phyloP scores from a whole-genome alignment of 768 basidiomycete genomes.

The Grammothele lineata region DNA sequence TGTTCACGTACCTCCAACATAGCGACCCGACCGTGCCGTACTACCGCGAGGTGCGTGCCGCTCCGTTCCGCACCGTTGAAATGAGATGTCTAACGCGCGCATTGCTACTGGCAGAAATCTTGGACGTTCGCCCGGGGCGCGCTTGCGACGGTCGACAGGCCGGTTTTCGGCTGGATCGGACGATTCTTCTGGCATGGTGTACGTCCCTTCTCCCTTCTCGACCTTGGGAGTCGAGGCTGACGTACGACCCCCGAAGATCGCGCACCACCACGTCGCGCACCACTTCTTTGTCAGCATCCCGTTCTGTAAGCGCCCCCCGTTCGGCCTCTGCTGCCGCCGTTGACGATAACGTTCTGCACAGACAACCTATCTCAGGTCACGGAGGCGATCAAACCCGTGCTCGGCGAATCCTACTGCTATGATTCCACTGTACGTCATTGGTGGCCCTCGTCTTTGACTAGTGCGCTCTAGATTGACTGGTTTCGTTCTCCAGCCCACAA shows the following conservation, averaged over 20 bases:
- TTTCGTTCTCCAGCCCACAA: slow-evolving; percentile 10
- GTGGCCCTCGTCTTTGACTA: neutral
- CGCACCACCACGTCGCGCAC: slow-evolving; percentile 29
- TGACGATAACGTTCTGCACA: neutral
- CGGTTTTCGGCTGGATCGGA: slow-evolving; percentile 30
- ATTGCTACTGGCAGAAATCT: slow-evolving; percentile 11
- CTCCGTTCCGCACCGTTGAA: neutral
- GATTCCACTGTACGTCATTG: slow-evolving; percentile 20
- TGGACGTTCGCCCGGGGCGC: slow-evolving; percentile 27
- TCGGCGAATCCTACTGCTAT: slow-evolving; percentile 28
- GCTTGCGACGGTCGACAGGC: slow-evolving; percentile 28
- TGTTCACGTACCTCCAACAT: slow-evolving; percentile 25
- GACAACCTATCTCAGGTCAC: slow-evolving; percentile 28
- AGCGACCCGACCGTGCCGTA: slow-evolving; percentile 24
- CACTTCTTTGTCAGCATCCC: slow-evolving; percentile 27
- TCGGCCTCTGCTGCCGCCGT: neutral
- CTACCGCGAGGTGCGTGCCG: slow-evolving; percentile 14
- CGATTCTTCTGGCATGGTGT: slow-evolving; percentile 29
- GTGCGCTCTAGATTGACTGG: neutral
- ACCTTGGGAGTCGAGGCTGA: too few species aligned
- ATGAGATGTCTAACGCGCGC: too few species aligned
- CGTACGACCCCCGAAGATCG: slow-evolving; percentile 15
- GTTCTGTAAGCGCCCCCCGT: slow-evolving; percentile 10
- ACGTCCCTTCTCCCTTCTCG: neutral
- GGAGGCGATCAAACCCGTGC: slow-evolving; percentile 24